These are phyloP conservation scores for Fraxinus latifolia DNA, from an alignment of 305 asterid genomes.

Conservation along the genomic window DNA sequence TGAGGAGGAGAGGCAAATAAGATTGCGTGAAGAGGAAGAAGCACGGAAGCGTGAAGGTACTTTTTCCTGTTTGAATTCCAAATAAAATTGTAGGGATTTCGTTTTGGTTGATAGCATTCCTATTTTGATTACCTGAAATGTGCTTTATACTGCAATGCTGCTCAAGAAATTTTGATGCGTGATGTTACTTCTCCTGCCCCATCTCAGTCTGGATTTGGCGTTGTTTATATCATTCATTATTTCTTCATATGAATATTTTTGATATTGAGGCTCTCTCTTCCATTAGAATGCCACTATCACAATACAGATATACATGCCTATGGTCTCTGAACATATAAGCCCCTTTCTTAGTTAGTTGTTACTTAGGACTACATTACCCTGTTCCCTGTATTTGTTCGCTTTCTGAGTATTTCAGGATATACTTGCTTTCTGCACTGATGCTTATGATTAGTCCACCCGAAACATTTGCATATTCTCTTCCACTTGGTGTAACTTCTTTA, in stretches of 20 bases:
- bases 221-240: background rate
- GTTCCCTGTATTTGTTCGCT: background rate
- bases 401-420: background rate
- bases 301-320: background rate
- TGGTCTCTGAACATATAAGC: background rate
- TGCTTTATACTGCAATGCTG: background rate
- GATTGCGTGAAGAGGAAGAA: slow-evolving; percentile 82
- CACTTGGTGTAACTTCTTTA: background rate
- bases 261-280: background rate
- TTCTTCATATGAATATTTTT: background rate
- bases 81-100: background rate
- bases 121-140: background rate
- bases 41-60: slow-evolving; percentile 86
- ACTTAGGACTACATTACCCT: background rate
- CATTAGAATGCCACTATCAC: background rate
- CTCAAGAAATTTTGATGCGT: background rate
- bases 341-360: background rate
- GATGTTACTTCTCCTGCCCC: background rate
- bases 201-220: background rate
- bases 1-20: slow-evolving; percentile 75
- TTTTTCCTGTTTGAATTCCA: background rate
- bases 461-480: background rate
- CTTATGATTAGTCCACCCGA: background rate
- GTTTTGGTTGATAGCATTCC: background rate
- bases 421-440: background rate